phyloP scores from a whole-genome alignment of 225 moss, liverwort and hornwort species.

The Straminergon stramineum region DNA sequence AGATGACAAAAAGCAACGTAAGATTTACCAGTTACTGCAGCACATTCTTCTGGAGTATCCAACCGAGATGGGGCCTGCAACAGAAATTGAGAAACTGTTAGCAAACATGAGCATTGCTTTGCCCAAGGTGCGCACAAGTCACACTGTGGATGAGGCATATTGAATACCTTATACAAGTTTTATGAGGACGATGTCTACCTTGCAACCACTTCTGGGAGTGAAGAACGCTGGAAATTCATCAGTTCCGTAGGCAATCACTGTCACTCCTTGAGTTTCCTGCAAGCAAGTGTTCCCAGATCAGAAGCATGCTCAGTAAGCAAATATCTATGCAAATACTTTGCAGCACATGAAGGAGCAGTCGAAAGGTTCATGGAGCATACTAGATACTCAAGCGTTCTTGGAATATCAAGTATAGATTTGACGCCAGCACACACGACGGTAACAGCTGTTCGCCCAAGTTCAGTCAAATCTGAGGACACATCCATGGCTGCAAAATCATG shows the following conservation, averaged over 20 bases:
- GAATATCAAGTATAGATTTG: conserved; percentile 91
- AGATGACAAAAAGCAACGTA: neutral
- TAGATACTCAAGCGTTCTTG: conserved; percentile 91
- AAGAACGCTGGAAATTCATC: conserved; percentile 95
- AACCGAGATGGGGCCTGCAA: conserved; percentile 71
- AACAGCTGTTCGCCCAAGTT: conserved; percentile 87
- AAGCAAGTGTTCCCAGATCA: neutral
- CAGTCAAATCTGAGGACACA: conserved; percentile 84
- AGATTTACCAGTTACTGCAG: conserved; percentile 55
- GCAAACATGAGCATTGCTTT: neutral
- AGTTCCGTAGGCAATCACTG: conserved; percentile 68
- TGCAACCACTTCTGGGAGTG: conserved; percentile 82
- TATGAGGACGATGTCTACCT: conserved; percentile 19
- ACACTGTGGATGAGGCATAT: neutral
- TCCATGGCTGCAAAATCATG: conserved; percentile 66
- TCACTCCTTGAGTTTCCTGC: conserved; percentile 96
- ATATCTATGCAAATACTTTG: neutral
- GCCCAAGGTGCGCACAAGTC: neutral
- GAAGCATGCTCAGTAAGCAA: neutral
- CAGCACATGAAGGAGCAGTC: neutral
- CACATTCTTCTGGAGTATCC: conserved; percentile 81
- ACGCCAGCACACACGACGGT: conserved; percentile 92
- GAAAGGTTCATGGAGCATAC: conserved; percentile 20
- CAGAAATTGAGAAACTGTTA: neutral
- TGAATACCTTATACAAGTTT: neutral